Evolutionary conservation across 2,329 filamentous ascomycete genomes (phyloP), one percentile per base, ranked within the genome.

Genomic region (Sphaerulina musiva): DNA sequence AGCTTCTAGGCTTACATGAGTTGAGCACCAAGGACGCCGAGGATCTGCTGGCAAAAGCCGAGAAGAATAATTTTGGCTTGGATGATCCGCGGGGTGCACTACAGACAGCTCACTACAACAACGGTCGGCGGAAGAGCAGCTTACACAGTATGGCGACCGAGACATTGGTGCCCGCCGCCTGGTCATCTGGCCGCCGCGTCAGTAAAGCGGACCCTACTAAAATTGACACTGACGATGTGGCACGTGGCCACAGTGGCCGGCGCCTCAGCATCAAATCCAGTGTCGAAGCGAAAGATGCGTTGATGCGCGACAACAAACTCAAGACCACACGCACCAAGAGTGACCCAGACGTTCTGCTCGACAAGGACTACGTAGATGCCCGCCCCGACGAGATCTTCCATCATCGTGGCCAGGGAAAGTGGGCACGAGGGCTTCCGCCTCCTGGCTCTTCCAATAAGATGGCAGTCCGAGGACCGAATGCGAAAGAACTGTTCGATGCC

Each of bases 391-490:
- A 66, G 39, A 48, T 62, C 8, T 62, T 65, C 46, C 57, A 65
- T 45, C 62, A 65, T 45, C 59, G 59, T 14, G 62, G 63, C n/a
- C 57, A 62, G 48, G 62, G 63, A 3, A 55, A 58, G n/a, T 64
- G 60, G 60, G 57, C 56, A 20, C 59, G 55, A 20, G 61, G 66
- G 8, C 47, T 66, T 26, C 66, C 66, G 8, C 63, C 65, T 6
- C 50, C 60, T 4, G 62, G 60, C 32, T 56, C 49, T 10, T 59
- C 58, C 12, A 62, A 61, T 40, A 68, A 64, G 53, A 62, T 61
- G 40, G 65, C 64, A 2, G 62, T 67, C 2, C 64, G 66, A 26
- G 66, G 66, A 7, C 66, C 66, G 4, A 55, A 53, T 17, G 58
- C 59, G 12, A 34, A 46, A 23, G 51, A 53, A 32, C 31, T 53